These are phyloP conservation scores for Tulasnella sp. DNA, from an alignment of 768 basidiomycete genomes.

Conservation along the genomic window DNA sequence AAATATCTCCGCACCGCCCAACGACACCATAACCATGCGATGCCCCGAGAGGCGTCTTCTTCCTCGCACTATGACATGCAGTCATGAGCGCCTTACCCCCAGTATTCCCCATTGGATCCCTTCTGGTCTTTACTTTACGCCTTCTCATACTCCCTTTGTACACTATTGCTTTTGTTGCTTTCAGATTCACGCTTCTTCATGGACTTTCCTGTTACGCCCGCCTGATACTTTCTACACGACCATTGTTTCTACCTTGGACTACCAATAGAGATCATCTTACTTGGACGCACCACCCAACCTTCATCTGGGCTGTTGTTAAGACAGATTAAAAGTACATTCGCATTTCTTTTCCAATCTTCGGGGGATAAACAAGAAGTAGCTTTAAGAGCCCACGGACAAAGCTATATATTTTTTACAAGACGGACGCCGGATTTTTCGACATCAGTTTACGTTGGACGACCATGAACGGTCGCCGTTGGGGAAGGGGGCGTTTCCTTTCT, in stretches of 20 bases:
- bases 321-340: too few species aligned
- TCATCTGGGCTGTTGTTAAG: background rate
- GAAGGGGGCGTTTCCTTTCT: background rate
- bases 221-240: background rate
- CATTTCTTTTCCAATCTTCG: background rate
- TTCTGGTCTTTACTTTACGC: background rate
- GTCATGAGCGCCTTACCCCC: background rate
- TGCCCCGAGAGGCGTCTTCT: background rate
- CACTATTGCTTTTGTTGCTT: background rate
- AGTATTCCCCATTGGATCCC: background rate
- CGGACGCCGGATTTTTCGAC: background rate
- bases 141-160: background rate
- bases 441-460: background rate
- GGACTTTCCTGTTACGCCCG: background rate
- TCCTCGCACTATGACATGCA: background rate
- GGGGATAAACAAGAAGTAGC: background rate
- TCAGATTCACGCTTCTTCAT: background rate
- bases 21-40: slow-evolving; percentile 17
- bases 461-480: background rate
- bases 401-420: background rate
- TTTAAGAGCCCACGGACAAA: background rate
- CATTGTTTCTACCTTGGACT: background rate
- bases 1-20: slow-evolving; percentile 30
- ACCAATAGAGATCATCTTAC: background rate
- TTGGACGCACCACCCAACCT: background rate